These are phyloP conservation scores for Claviceps spartinae DNA, from an alignment of 2,329 filamentous ascomycete genomes.

Conservation along the genomic window DNA sequence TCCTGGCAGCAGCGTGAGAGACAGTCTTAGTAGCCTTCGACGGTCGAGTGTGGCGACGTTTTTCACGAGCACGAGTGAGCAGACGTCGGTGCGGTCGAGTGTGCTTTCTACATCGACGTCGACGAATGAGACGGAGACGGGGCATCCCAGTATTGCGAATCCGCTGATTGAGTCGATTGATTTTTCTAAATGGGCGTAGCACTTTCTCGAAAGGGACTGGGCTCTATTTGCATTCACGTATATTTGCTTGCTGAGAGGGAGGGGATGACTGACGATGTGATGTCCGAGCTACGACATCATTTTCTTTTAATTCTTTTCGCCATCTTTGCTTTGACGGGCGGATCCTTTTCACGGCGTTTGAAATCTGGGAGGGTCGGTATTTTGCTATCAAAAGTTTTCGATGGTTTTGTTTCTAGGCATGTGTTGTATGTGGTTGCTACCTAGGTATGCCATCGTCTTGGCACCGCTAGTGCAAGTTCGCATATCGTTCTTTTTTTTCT, in stretches of 20 bases:
- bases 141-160: slow-evolving; percentile 16
- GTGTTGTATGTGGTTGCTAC: neutral
- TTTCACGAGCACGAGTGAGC: slow-evolving; percentile 43
- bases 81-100: slow-evolving; percentile 44
- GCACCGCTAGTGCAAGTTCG: neutral
- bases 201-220: neutral
- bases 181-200: slow-evolving; percentile 25
- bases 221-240: neutral
- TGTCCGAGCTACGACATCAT: neutral
- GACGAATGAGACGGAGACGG: slow-evolving; percentile 41
- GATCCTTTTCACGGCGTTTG: slow-evolving; percentile 1
- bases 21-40: slow-evolving; percentile 47
- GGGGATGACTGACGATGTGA: neutral
- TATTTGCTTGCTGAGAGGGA: neutral
- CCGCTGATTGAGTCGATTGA: slow-evolving; percentile 24
- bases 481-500: neutral
- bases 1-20: slow-evolving; percentile 29
- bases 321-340: neutral
- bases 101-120: slow-evolving; percentile 38
- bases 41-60: slow-evolving; percentile 54
- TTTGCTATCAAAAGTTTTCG: slow-evolving; percentile 2
- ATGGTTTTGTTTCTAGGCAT: neutral
- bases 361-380: neutral
- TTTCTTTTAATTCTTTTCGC: neutral
- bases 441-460: neutral